Base-by-base conservation (phyloP, 257 asterid genomes). In the Rehmannia glutinosa region DNA sequence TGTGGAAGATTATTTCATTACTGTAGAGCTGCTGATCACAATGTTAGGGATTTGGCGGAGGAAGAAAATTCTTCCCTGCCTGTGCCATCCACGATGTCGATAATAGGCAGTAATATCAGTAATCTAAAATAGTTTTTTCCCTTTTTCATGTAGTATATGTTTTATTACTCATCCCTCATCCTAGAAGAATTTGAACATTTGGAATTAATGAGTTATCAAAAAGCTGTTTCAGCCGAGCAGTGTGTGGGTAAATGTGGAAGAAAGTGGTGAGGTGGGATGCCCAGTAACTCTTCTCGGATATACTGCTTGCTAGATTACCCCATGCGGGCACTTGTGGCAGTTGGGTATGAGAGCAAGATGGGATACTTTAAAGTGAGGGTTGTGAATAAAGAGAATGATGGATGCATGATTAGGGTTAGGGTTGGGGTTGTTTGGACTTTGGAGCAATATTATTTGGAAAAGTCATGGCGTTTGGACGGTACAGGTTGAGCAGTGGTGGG, bases 201-300 rank as follows among this genome's bases (percentile, higher is more conserved):
- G 46, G 88, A 88, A 64, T 32, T 80, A 21, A 77, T 84, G 84
- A 73, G 62, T 38, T 84, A 71, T 38, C 12, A 15, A 42, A 79
- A 47, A 38, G 70, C n/a, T n/a, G n/a, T n/a, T n/a, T n/a, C n/a
- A n/a, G n/a, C n/a, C n/a, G n/a, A n/a, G n/a, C n/a, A n/a, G n/a
- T n/a, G n/a, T n/a, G n/a, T n/a, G n/a, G n/a, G n/a, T n/a, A n/a
- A n/a, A n/a, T n/a, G n/a, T n/a, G n/a, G n/a, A n/a, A n/a, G n/a
- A n/a, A n/a, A 84, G 0, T 88, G 91, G 60, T 83, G 91, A 90
- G 96, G 96, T 8, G 91, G 46, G 73, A 84, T 80, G 70, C 86
- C 82, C 51, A 82, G 82, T 49, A 88, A 84, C 76, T 41, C 81
- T 2, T 84, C 88, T 58, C 87, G 91, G 68, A 82, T 82, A 69